A percentile compares a stretch with the other conserved stretches of the same genome.
phyloP scores from a whole-genome alignment of 2,329 filamentous ascomycete species.

The Hirsutella thompsonii region DNA sequence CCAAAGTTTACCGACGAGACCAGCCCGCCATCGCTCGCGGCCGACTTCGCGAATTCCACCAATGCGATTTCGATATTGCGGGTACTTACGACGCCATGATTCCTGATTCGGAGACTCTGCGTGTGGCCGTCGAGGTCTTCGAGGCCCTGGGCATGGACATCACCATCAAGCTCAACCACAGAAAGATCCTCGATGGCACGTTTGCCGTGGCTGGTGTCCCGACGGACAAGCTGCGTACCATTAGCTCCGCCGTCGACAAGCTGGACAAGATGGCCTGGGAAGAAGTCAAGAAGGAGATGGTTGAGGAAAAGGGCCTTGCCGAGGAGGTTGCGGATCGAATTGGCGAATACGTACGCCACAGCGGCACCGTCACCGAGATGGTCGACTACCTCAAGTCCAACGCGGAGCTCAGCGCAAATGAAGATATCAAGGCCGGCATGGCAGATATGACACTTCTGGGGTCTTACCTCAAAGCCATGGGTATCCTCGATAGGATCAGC shows the following conservation, averaged over 20 bases:
- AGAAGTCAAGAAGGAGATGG: slow-evolving; percentile 87
- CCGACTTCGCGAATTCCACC: slow-evolving; percentile 91
- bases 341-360: slow-evolving; percentile 68
- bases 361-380: slow-evolving; percentile 57
- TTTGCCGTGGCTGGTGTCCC: slow-evolving; percentile 88
- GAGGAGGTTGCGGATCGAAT: slow-evolving; percentile 73
- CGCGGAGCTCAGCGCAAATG: slow-evolving; percentile 55
- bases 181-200: slow-evolving; percentile 84
- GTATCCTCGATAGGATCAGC: slow-evolving; percentile 59
- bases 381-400: slow-evolving; percentile 57
- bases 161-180: slow-evolving; percentile 89
- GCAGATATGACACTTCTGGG: slow-evolving; percentile 72
- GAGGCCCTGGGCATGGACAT: slow-evolving; percentile 60
- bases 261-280: slow-evolving; percentile 86
- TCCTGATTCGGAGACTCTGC: slow-evolving; percentile 78
- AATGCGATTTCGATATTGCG: slow-evolving; percentile 94
- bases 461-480: slow-evolving; percentile 68
- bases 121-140: slow-evolving; percentile 77
- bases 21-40: slow-evolving; percentile 66
- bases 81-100: slow-evolving; percentile 83
- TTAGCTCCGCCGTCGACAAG: slow-evolving; percentile 91
- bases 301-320: slow-evolving; percentile 65
- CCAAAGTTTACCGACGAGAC: slow-evolving; percentile 55
- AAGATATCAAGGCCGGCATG: slow-evolving; percentile 65
- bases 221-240: slow-evolving; percentile 72